phyloP scores from a whole-genome alignment of 306 rosid genomes.

The Dalbergia cochinchinensis region DNA sequence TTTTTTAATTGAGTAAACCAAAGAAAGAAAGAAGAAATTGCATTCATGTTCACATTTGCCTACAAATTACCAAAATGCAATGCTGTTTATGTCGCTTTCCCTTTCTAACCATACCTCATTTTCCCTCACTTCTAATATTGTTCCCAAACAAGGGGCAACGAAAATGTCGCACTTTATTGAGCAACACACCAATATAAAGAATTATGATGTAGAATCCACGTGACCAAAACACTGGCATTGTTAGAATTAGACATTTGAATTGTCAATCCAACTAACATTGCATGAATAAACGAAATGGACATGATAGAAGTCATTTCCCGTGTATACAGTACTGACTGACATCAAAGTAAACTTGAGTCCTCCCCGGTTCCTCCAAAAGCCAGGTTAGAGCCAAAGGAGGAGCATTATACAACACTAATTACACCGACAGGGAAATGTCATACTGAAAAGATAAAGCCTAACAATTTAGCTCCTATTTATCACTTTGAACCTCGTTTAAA shows the following conservation, averaged over 20 bases:
- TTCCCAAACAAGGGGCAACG: background rate
- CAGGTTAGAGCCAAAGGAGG: constrained; percentile 33
- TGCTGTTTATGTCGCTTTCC: too few species aligned
- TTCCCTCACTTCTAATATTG: background rate
- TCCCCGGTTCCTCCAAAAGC: constrained; percentile 33
- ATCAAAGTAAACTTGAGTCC: constrained; percentile 10
- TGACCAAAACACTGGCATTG: background rate
- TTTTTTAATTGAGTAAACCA: background rate
- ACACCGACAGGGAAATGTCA: constrained; percentile 39
- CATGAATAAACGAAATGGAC: constrained; percentile 31
- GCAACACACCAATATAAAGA: background rate
- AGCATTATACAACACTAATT: constrained; percentile 41
- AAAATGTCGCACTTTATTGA: background rate
- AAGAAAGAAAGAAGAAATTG: background rate
- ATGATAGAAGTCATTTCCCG: constrained; percentile 10
- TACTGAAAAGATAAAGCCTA: constrained; percentile 42
- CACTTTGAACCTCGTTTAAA: constrained; percentile 46
- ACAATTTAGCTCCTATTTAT: constrained; percentile 44
- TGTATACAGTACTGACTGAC: constrained; percentile 17
- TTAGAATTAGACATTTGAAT: constrained; percentile 34
- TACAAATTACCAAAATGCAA: too few species aligned
- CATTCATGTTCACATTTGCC: background rate
- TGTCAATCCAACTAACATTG: constrained; percentile 24
- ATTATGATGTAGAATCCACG: background rate
- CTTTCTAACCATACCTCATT: background rate